Evolutionary conservation across 768 basidiomycete species (phyloP).

Genomic region (Trametopsis cervina): DNA sequence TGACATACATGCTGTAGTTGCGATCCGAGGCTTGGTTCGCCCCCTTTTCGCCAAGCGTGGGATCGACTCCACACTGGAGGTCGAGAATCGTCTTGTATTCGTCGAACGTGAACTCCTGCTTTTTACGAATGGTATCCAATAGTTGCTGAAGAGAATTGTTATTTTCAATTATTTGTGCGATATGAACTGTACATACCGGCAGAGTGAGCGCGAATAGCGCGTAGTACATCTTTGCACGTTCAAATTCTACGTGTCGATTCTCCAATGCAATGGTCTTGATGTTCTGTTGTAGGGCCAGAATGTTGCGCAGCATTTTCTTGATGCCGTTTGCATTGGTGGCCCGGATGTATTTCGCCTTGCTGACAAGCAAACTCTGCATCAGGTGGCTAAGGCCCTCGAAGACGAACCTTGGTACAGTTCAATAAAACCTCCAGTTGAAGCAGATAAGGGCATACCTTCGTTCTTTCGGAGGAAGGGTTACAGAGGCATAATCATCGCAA

Average conservation of each 20-base stretch:
- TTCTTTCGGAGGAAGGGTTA: slow-evolving; percentile 56
- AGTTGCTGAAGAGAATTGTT: slow-evolving; percentile 46
- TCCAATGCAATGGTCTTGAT: slow-evolving; percentile 70
- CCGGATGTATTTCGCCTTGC: slow-evolving; percentile 63
- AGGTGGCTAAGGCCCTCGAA: slow-evolving; percentile 82
- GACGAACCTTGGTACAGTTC: slow-evolving; percentile 52
- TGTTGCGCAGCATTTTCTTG: slow-evolving; percentile 82
- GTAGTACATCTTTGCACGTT: slow-evolving; percentile 75
- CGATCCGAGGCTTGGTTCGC: slow-evolving; percentile 51
- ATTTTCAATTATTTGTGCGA: not conserved
- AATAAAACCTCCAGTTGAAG: slow-evolving; percentile 6
- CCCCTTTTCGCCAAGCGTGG: slow-evolving; percentile 42
- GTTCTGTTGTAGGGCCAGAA: slow-evolving; percentile 87
- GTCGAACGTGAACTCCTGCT: slow-evolving; percentile 74
- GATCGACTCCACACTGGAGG: slow-evolving; percentile 82
- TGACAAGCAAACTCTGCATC: slow-evolving; percentile 78
- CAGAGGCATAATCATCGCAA: slow-evolving; percentile 63
- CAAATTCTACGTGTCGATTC: slow-evolving; percentile 58
- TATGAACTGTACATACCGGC: slow-evolving; percentile 41
- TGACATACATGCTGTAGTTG: slow-evolving; percentile 82
- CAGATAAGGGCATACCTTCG: slow-evolving; percentile 45
- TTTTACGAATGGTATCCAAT: slow-evolving; percentile 60
- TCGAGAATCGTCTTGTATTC: slow-evolving; percentile 90
- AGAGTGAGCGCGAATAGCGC: slow-evolving; percentile 69
- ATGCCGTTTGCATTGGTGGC: slow-evolving; percentile 70